Evolutionary conservation across 2,329 filamentous ascomycete genomes (phyloP).

Genomic region (Aspergillus aculeatinus): DNA sequence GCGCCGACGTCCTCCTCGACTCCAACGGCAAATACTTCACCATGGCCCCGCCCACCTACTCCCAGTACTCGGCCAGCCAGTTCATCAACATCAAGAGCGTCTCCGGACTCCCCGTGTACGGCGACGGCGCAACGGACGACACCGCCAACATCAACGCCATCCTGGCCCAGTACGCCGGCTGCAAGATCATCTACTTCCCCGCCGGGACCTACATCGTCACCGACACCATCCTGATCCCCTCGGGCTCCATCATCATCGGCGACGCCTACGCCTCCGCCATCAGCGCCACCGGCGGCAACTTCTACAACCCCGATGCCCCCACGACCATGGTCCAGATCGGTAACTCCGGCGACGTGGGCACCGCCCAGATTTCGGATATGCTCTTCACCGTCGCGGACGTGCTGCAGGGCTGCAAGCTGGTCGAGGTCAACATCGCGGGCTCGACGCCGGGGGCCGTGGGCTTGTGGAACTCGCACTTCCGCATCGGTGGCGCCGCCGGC

Average conservation of each 20-base stretch:
- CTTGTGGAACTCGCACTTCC: slow-evolving; percentile 50
- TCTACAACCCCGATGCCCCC: slow-evolving; percentile 45
- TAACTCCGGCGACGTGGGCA: slow-evolving; percentile 47
- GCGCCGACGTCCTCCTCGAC: slow-evolving; percentile 30
- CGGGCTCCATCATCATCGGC: slow-evolving; percentile 53
- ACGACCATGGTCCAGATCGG: slow-evolving; percentile 54
- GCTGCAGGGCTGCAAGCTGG: slow-evolving; percentile 44
- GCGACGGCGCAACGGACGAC: slow-evolving; percentile 45
- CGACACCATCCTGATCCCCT: slow-evolving; percentile 49
- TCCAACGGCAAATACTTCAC: slow-evolving; percentile 42
- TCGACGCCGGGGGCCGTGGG: slow-evolving; percentile 50
- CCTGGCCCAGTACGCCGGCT: slow-evolving; percentile 34
- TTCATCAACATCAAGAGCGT: slow-evolving; percentile 51
- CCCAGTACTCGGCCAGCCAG: slow-evolving; percentile 41
- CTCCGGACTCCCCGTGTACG: slow-evolving; percentile 39
- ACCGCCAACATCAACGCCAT: slow-evolving; percentile 38
- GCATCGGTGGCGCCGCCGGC: slow-evolving; percentile 48
- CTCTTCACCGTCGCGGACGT: slow-evolving; percentile 52
- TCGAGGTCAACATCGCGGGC: slow-evolving; percentile 53
- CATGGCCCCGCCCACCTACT: slow-evolving; percentile 45
- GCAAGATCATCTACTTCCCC: slow-evolving; percentile 57
- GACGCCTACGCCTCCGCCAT: slow-evolving; percentile 53
- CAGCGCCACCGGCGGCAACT: slow-evolving; percentile 50
- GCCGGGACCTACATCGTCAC: slow-evolving; percentile 54
- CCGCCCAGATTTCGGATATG: slow-evolving; percentile 53